Percentiles rank a stretch among this genome's conserved stretches.
phyloP scores from a whole-genome alignment of 495 filamentous ascomycete genomes.

The Penicillium argentinense region DNA sequence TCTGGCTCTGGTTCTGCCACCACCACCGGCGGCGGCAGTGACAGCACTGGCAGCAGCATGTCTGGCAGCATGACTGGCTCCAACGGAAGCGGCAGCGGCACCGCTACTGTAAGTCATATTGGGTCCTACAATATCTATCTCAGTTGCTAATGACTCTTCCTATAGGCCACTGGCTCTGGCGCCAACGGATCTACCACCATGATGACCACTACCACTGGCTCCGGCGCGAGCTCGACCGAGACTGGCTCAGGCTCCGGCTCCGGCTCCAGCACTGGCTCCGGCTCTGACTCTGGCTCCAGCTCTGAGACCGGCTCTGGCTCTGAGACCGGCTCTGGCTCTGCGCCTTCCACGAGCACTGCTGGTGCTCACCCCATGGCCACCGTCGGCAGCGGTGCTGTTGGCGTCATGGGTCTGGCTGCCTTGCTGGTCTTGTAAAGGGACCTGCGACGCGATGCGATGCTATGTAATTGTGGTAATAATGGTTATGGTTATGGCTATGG shows the following conservation, averaged over 20 bases:
- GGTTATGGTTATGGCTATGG: neutral
- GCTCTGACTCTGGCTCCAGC: neutral
- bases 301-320: conserved; percentile 2
- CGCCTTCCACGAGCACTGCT: conserved; percentile 22
- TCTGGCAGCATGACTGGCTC: conserved; percentile 11
- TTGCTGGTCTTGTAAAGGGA: conserved; percentile 39
- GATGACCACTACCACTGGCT: neutral
- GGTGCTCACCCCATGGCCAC: conserved; percentile 37
- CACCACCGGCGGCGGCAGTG: neutral
- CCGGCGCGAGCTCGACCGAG: conserved; percentile 7
- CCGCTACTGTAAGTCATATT: conserved; percentile 1
- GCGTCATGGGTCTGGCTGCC: conserved; percentile 41
- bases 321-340: conserved; percentile 19
- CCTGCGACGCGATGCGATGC: neutral
- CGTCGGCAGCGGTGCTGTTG: conserved; percentile 36
- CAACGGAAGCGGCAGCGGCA: neutral
- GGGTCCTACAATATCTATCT: too few species aligned
- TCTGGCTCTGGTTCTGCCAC: neutral
- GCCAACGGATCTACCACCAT: neutral
- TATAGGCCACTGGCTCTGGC: neutral
- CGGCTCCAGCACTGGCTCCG: neutral
- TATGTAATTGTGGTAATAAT: neutral
- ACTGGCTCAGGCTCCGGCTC: conserved; percentile 2
- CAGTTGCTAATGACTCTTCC: conserved; percentile 9
- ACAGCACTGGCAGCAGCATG: conserved; percentile 3